Evolutionary conservation across 2,329 filamentous ascomycete genomes (phyloP), one percentile per base, ranked within the genome.

Genomic region (Arthroderma uncinatum): DNA sequence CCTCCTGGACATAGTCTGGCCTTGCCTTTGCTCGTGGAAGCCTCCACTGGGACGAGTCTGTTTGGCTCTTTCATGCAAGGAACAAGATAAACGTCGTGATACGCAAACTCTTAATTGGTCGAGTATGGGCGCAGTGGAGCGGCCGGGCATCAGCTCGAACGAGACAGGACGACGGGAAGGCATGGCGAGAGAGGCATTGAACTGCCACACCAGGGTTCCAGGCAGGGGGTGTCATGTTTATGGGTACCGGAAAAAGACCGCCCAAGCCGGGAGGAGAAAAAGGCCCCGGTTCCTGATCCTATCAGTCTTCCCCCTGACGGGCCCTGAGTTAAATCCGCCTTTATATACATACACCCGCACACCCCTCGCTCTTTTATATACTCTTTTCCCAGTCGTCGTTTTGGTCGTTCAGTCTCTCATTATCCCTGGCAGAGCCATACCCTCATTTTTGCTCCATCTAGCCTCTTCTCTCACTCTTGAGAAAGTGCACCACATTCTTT

Each of bases 401-500:
- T 48, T 30, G 10, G 10, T 48, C 44, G 25, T 28, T 30, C 44
- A 30, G 44, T 48, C 44, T 16, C 34, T 25, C 21, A n/a, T 16
- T 52, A 28, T 52, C 52, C 36, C 33, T 42, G 56, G 47, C 56
- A 39, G 52, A 42, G 34, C 54, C 58, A 53, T 55, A 47, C 61
- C 42, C 61, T 63, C 37, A 19, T 37, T 55, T 60, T 55, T 61
- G 60, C 50, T 44, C 37, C 53, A 48, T 52, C 30, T 30, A 48
- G 47, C 40, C 59, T 59, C n/a, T n/a, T n/a, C n/a, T n/a, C n/a
- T n/a, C n/a, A n/a, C 58, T 52, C 39, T 44, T 48, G 52, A 60
- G 25, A n/a, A 48, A 53, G 34, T 16, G n/a, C 50, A 30, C n/a
- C 6, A 55, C 53, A 30, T 55, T 55, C 53, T 7, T 19, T 55